Base-by-base conservation (phyloP, 73 alveolate genomes). In the Paramecium sexaurelia region DNA sequence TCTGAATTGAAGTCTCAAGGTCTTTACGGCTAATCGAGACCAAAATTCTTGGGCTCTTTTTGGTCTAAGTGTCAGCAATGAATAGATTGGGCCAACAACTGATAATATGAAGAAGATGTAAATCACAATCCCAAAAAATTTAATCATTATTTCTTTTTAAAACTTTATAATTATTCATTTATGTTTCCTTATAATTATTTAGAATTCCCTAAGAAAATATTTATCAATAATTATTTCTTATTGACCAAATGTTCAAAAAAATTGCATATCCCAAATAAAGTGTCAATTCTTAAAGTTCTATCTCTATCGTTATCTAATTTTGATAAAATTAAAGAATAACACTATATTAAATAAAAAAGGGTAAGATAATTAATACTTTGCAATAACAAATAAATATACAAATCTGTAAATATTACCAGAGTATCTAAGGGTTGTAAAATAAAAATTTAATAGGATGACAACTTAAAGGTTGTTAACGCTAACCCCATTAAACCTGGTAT, bases 61-160 rank as follows among this genome's bases (percentile, higher is more conserved):
- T 3, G 75, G 68, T 17, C 22, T 1, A 61, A 32, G 29, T 37
- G 90, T 22, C 27, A 78, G 10, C 1, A 78, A 13, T 39, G 75
- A 17, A 33, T 78, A 40, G 43, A 78, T 56, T 5, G 89, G 89
- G 13, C 37, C 69, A 29, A 75, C 73, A 24, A 75, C 66, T 20
- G 89, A 75, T 20, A 75, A 56, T 33, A 75, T 41, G 89, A 36
- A 75, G 69, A 75, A 75, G 90, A 78, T 32, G 55, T 40, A 39
- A 17, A 78, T 41, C 47, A 78, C 75, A 7, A 26, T 24, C 27
- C 43, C 68, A 78, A 78, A 78, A 78, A 78, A 78, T 43, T 78
- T 78, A 26, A 61, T 61, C 83, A 61, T 24, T 29, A 61, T 61
- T 61, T 29, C 67, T 51, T 51, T 51, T 51, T 17, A 17, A 17